Evolutionary conservation across 768 basidiomycete genomes (phyloP).

Genomic region (Pholiota microspora): DNA sequence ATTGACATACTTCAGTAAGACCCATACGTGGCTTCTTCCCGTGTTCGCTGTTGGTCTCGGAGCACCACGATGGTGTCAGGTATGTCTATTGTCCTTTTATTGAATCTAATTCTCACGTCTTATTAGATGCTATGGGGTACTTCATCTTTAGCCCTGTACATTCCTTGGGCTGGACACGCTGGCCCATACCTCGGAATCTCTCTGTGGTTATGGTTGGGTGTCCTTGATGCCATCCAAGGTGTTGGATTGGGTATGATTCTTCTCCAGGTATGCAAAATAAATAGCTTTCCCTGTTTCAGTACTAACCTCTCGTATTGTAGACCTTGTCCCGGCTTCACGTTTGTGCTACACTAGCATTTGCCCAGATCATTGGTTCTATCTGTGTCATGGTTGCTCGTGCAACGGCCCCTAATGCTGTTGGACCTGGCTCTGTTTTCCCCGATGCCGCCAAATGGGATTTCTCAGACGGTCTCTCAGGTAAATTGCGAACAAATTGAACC

Average conservation of each 20-base stretch:
- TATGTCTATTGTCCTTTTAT: slow-evolving; percentile 22
- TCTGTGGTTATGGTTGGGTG: slow-evolving; percentile 94
- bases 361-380: slow-evolving; percentile 85
- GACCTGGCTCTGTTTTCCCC: slow-evolving; percentile 89
- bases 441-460: slow-evolving; percentile 92
- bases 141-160: slow-evolving; percentile 87
- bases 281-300: slow-evolving; percentile 16
- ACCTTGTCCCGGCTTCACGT: slow-evolving; percentile 93
- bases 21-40: slow-evolving; percentile 92
- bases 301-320: slow-evolving; percentile 26
- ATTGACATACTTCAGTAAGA: slow-evolving; percentile 85
- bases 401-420: slow-evolving; percentile 86
- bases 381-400: slow-evolving; percentile 94
- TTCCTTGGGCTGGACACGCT: slow-evolving; percentile 85
- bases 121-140: slow-evolving; percentile 90
- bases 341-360: slow-evolving; percentile 87
- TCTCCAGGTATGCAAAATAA: slow-evolving; percentile 52
- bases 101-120: slow-evolving; percentile 8
- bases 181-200: slow-evolving; percentile 90
- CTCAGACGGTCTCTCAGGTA: slow-evolving; percentile 60
- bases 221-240: slow-evolving; percentile 91
- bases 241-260: slow-evolving; percentile 92
- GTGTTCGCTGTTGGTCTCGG: slow-evolving; percentile 95
- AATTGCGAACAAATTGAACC: slow-evolving; percentile 5
- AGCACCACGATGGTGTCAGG: slow-evolving; percentile 94